Percentiles rank a stretch among this genome's conserved stretches.
These are phyloP conservation scores for Calonectria naviculata DNA, from an alignment of 2,329 filamentous ascomycete genomes.

Conservation along the genomic window DNA sequence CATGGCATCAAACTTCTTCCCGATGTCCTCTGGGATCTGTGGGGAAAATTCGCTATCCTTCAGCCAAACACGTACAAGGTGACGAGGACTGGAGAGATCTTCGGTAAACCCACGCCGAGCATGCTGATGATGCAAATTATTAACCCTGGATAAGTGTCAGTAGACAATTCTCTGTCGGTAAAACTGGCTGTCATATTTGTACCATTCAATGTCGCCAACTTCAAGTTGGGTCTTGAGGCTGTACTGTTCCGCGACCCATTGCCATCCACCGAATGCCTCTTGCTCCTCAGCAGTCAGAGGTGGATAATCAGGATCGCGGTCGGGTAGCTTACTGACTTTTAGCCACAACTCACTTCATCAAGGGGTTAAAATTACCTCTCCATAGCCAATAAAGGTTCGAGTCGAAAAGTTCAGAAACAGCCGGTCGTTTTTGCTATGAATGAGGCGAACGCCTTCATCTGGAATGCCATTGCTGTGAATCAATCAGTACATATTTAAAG, in stretches of 20 bases:
- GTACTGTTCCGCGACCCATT: slow-evolving; percentile 9
- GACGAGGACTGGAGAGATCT: not conserved
- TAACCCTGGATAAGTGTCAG: not conserved
- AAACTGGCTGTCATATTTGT: not conserved
- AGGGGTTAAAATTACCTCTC: not conserved
- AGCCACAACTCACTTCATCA: not conserved
- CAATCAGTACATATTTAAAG: not conserved
- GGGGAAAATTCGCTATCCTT: not conserved
- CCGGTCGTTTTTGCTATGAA: not conserved
- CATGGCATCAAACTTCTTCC: slow-evolving; percentile 3
- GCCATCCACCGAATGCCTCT: slow-evolving; percentile 8
- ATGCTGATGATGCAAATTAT: slow-evolving; percentile 7
- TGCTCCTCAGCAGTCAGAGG: not conserved
- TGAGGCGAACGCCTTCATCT: not conserved
- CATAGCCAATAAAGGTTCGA: slow-evolving; percentile 5
- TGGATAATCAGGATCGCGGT: not conserved
- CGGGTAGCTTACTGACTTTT: not conserved
- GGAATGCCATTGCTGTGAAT: not conserved
- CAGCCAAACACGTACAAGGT: slow-evolving; percentile 3
- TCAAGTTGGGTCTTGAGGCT: not conserved
- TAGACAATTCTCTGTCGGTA: not conserved
- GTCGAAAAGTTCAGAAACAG: slow-evolving; percentile 7
- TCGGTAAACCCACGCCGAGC: not conserved
- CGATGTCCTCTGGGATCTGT: not conserved
- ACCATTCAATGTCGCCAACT: slow-evolving; percentile 8